Percentiles rank a stretch among this genome's conserved stretches.
These are phyloP conservation scores for Chrysanthemum seticuspe DNA, from an alignment of 129 eudicot species.

Conservation along the genomic window DNA sequence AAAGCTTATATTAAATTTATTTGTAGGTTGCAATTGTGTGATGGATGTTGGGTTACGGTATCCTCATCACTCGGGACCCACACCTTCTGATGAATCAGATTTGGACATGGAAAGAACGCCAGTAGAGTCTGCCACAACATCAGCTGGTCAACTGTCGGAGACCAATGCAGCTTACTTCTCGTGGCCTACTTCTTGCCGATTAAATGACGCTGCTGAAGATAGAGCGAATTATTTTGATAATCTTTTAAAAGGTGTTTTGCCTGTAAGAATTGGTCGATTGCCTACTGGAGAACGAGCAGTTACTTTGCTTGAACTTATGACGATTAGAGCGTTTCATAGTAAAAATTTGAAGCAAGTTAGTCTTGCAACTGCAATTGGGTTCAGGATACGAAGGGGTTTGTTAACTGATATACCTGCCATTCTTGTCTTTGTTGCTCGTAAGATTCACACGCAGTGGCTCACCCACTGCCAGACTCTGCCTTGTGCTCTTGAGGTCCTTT, in stretches of 20 bases:
- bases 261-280: constrained; percentile 53
- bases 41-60: constrained; percentile 31
- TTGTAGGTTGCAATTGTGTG: constrained; percentile 29
- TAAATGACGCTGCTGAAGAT: constrained; percentile 63
- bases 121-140: constrained; percentile 42
- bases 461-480: constrained; percentile 60
- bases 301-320: constrained; percentile 78
- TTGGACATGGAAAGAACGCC: constrained; percentile 53
- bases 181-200: constrained; percentile 63
- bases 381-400: constrained; percentile 60
- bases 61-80: constrained; percentile 32
- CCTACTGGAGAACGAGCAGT: constrained; percentile 73
- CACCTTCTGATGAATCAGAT: constrained; percentile 55
- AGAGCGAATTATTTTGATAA: constrained; percentile 70
- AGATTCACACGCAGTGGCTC: constrained; percentile 77
- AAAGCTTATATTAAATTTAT: neutral
- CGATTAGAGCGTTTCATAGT: constrained; percentile 81
- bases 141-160: constrained; percentile 58
- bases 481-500: constrained; percentile 70
- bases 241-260: constrained; percentile 77
- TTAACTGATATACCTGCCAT: constrained; percentile 82
- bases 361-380: constrained; percentile 85
- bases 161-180: constrained; percentile 74
- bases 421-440: constrained; percentile 83
- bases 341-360: constrained; percentile 57